Evolutionary conservation across 23 red algal genomes (phyloP).

Genomic region (Chondrus crispus): DNA sequence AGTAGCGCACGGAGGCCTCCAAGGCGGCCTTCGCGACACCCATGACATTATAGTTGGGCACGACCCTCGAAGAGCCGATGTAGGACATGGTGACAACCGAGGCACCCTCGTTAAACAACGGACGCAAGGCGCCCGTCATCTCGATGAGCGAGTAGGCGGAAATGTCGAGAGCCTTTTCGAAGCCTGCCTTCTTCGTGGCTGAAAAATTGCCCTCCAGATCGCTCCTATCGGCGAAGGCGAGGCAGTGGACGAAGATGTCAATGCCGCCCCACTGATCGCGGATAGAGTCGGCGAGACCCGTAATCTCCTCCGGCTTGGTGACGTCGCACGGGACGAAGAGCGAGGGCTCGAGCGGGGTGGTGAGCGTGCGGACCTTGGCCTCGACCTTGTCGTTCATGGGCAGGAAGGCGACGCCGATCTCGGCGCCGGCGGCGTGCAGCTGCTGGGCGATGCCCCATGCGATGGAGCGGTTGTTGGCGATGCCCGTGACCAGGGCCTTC

Average conservation of each 20-base stretch:
- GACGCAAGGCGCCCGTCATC: conserved; percentile 67
- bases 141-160: conserved; percentile 85
- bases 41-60: conserved; percentile 99
- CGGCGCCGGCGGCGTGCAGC: conserved; percentile 80
- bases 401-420: conserved; percentile 89
- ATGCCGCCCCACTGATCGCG: conserved; percentile 82
- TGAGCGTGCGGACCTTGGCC: conserved; percentile 63
- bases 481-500: conserved; percentile 95
- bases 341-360: conserved; percentile 58
- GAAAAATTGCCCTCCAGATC: conserved; percentile 92
- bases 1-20: conserved; percentile 83
- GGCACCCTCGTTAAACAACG: conserved; percentile 65
- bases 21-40: conserved; percentile 97
- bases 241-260: conserved; percentile 94
- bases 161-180: conserved; percentile 72
- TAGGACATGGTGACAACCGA: conserved; percentile 88
- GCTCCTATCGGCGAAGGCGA: conserved; percentile 90
- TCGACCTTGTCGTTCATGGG: conserved; percentile 84
- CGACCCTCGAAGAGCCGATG: conserved; percentile 79
- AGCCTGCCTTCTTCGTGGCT: conserved; percentile 67
- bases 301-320: conserved; percentile 60
- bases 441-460: conserved; percentile 93
- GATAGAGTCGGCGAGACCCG: conserved; percentile 39
- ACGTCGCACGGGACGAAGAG: conserved; percentile 88
- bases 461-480: conserved; percentile 97